Conservation (phyloP, 164 flowering plant species). For the Vitis rotundifolia region DNA sequence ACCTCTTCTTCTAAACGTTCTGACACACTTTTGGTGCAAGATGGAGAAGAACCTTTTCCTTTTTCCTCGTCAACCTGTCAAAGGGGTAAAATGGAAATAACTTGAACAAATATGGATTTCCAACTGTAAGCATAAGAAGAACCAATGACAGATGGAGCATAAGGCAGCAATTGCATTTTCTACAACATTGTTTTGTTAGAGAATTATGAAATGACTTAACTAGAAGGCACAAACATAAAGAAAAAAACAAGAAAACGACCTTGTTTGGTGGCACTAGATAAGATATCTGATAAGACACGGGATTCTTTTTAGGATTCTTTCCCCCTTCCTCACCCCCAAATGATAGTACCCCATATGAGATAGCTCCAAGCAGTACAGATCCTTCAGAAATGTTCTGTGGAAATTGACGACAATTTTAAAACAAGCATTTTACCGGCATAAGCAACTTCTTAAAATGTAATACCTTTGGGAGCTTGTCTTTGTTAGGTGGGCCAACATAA, state of each 20-base stretch:
- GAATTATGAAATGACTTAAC: background rate
- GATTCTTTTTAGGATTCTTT: conserved; percentile 50
- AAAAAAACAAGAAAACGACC: conserved; percentile 38
- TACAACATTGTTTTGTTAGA: background rate
- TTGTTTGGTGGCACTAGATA: conserved; percentile 79
- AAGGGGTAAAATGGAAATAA: background rate
- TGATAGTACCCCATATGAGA: conserved; percentile 69
- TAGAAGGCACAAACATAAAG: background rate
- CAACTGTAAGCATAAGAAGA: background rate
- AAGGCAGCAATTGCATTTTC: background rate
- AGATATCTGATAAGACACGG: conserved; percentile 65
- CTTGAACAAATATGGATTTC: background rate
- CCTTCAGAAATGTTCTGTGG: conserved; percentile 74
- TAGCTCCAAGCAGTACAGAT: conserved; percentile 72
- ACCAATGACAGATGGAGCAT: background rate
- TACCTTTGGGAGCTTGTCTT: conserved; percentile 96
- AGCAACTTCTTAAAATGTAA: background rate
- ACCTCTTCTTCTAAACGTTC: conserved; percentile 92
- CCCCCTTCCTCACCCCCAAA: conserved; percentile 34
- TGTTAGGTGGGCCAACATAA: conserved; percentile 81
- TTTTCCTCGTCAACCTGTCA: conserved; percentile 78
- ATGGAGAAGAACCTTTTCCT: conserved; percentile 45
- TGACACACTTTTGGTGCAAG: conserved; percentile 51
- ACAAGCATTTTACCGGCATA: background rate
- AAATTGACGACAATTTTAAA: background rate